Base-by-base conservation (phyloP, 2,329 filamentous ascomycete species). In the Fusarium tricinctum region DNA sequence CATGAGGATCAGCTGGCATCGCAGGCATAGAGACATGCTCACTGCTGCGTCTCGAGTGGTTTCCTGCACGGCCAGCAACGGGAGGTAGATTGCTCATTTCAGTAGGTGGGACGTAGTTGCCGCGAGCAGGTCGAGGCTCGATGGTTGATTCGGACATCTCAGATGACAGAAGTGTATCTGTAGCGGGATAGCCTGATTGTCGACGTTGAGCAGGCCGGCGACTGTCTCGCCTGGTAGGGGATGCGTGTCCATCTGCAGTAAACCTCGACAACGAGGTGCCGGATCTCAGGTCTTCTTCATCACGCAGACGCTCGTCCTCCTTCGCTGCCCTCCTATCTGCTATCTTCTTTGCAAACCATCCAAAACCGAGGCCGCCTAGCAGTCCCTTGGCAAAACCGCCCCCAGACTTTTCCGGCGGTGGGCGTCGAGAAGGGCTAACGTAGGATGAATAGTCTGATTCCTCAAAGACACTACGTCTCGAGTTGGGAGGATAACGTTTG, bases 321-420 rank as follows among this genome's bases (percentile, higher is more conserved):
- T 80, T 80, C 63, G 74, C 81, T 61, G 81, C 75, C 50, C 80
- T 80, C 70, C 88, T 79, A 77, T 89, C 84, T 69, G 85, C 87
- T 76, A 91, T 84, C 76, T 88, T 87, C 79, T 86, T 90, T 8
- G 87, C 86, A 47, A 94, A 80, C 81, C 90, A 92, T 10, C 91
- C 91, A 33, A 91, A 81, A 3, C 91, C 91, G 26, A 92, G 78
- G 3, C 89, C 83, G 10, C 86, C 89, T 49, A 90, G 74, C 15
- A 88, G 71, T 2, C 86, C 86, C 68, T 90, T 88, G 22, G 83
- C 85, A n/a, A 84, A 78, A 1, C 83, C 83, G 65, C 86, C 84
- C 14, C 78, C 79, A 57, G 83, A 79, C 8, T 66, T 79, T 20
- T 83, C 81, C 9, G 82, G 82, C 14, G 80, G 74, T 26, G 83